Conservation (phyloP, 2,329 filamentous ascomycete genomes). For the Hymenoscyphus fructigenus region DNA sequence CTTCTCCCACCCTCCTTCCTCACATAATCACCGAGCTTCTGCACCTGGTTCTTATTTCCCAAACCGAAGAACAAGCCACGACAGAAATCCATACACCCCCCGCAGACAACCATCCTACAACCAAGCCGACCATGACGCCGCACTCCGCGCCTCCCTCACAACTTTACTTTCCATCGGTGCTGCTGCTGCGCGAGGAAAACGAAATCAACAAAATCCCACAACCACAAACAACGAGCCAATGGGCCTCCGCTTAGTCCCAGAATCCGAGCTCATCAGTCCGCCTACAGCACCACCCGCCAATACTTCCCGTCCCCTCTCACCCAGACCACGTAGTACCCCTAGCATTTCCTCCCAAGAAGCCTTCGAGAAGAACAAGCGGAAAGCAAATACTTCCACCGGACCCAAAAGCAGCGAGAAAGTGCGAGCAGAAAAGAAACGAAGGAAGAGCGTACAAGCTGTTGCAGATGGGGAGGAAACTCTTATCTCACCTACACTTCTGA, state of each 20-base stretch:
- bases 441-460: conserved; percentile 39
- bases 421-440: conserved; percentile 49
- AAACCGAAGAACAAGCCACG: conserved; percentile 37
- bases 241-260: conserved; percentile 58
- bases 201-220: conserved; percentile 35
- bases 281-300: conserved; percentile 31
- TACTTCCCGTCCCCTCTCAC: conserved; percentile 29
- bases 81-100: conserved; percentile 38
- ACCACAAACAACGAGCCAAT: conserved; percentile 39
- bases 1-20: conserved; percentile 78
- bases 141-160: conserved; percentile 87
- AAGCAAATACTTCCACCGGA: conserved; percentile 36
- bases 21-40: conserved; percentile 41
- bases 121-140: conserved; percentile 89
- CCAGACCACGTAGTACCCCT: conserved; percentile 29
- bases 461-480: conserved; percentile 41
- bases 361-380: conserved; percentile 51
- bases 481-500: conserved; percentile 60
- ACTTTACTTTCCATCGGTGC: conserved; percentile 94
- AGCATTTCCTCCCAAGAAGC: conserved; percentile 29
- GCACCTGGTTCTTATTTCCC: conserved; percentile 37
- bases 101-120: conserved; percentile 51
- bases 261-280: conserved; percentile 54
- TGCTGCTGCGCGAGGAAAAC: conserved; percentile 82
- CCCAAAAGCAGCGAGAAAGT: conserved; percentile 19